Evolutionary conservation across 106 monocot genomes (phyloP).

Genomic region (Dactylorhiza incarnata): DNA sequence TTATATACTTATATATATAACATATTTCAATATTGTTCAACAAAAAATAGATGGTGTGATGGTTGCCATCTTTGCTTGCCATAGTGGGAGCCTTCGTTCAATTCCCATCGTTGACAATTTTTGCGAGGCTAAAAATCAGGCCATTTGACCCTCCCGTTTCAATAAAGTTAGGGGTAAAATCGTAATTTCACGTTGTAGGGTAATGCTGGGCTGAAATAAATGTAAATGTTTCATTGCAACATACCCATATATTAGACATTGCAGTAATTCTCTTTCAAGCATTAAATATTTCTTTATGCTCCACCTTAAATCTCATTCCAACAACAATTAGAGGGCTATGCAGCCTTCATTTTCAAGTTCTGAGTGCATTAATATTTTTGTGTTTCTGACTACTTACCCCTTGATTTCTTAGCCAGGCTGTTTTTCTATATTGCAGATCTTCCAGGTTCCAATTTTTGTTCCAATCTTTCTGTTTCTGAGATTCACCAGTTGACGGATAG

Average conservation of each 20-base stretch:
- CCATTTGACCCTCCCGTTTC: too few relatives aligned
- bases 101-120: too few relatives aligned
- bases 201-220: not conserved
- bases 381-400: not conserved
- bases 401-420: not conserved
- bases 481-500: constrained; percentile 56
- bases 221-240: not conserved
- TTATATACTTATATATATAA: too few relatives aligned
- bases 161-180: too few relatives aligned
- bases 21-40: too few relatives aligned
- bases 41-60: too few relatives aligned
- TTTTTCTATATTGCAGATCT: constrained; percentile 45
- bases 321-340: not conserved
- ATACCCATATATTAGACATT: not conserved
- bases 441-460: constrained; percentile 40
- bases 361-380: not conserved
- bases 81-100: too few relatives aligned
- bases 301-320: not conserved
- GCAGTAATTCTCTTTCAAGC: not conserved
- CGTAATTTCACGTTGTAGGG: too few relatives aligned
- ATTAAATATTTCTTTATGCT: not conserved
- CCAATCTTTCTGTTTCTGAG: constrained; percentile 68
- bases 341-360: not conserved
- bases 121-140: too few relatives aligned
- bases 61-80: too few relatives aligned